Evolutionary conservation across 164 flowering plant genomes (phyloP).

Genomic region (Nelumbo lutea): DNA sequence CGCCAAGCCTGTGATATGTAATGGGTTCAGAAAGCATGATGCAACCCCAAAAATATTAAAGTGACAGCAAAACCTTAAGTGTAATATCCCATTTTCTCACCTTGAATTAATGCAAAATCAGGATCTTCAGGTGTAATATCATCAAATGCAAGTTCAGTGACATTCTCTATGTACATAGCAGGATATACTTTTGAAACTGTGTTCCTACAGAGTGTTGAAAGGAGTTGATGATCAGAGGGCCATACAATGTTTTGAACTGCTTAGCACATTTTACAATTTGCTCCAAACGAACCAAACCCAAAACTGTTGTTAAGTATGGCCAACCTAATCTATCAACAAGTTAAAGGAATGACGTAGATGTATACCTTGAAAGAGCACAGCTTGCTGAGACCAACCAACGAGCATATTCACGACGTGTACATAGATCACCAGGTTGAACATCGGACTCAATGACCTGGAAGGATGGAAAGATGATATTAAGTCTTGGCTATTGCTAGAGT

Average conservation of each 20-base stretch:
- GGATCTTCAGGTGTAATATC: slow-evolving; percentile 93
- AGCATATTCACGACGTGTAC: slow-evolving; percentile 97
- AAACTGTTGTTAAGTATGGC: not conserved
- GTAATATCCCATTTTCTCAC: slow-evolving; percentile 34
- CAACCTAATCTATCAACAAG: not conserved
- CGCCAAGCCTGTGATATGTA: slow-evolving; percentile 70
- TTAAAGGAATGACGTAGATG: slow-evolving; percentile 8
- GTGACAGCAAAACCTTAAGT: too few relatives aligned
- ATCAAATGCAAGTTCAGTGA: slow-evolving; percentile 95
- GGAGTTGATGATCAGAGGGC: not conserved
- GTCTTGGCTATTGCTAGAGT: too few relatives aligned
- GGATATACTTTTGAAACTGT: slow-evolving; percentile 90
- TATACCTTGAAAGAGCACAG: slow-evolving; percentile 79
- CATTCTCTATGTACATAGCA: slow-evolving; percentile 94
- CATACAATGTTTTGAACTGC: not conserved
- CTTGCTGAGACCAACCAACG: slow-evolving; percentile 97
- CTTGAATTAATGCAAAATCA: slow-evolving; percentile 93
- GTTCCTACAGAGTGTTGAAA: slow-evolving; percentile 43
- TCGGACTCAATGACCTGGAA: slow-evolving; percentile 86
- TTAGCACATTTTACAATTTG: not conserved
- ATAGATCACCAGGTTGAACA: slow-evolving; percentile 70
- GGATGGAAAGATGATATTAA: too few relatives aligned
- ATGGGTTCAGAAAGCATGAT: slow-evolving; percentile 1
- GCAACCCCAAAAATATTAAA: slow-evolving; percentile 1
- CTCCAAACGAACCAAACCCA: too few relatives aligned